These are phyloP conservation scores for Tremella yokohamensis DNA, from an alignment of 768 basidiomycete genomes.

Conservation along the genomic window DNA sequence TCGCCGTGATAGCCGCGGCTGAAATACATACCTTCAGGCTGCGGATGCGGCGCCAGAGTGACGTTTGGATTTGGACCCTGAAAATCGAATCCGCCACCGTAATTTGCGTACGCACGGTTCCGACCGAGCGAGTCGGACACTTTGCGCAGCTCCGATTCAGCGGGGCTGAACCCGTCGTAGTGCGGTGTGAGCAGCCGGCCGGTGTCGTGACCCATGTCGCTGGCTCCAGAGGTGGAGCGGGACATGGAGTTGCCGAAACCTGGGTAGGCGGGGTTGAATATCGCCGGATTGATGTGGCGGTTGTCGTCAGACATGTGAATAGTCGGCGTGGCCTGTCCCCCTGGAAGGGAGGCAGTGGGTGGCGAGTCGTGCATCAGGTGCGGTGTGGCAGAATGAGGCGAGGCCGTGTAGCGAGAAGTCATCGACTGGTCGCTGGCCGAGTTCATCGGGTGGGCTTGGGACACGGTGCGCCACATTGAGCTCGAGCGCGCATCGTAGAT, in stretches of 20 bases:
- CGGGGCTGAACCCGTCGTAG: slow-evolving; percentile 21
- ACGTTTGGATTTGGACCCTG: not conserved
- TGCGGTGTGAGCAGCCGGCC: slow-evolving; percentile 36
- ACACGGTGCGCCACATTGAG: slow-evolving; percentile 38
- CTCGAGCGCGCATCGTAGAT: slow-evolving; percentile 30
- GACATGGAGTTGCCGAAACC: slow-evolving; percentile 32
- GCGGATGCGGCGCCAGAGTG: slow-evolving; percentile 29
- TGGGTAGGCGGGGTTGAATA: slow-evolving; percentile 28
- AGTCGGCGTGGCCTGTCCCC: slow-evolving; percentile 1
- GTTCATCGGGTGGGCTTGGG: slow-evolving; percentile 41
- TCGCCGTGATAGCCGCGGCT: slow-evolving; percentile 14
- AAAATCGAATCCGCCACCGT: slow-evolving; percentile 5
- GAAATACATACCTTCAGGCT: slow-evolving; percentile 25
- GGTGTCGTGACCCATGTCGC: slow-evolving; percentile 22
- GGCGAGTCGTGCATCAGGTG: slow-evolving; percentile 14
- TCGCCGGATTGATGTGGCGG: slow-evolving; percentile 33
- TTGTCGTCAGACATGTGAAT: slow-evolving; percentile 8
- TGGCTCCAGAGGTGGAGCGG: slow-evolving; percentile 40
- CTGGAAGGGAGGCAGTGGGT: slow-evolving; percentile 21
- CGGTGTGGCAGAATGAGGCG: slow-evolving; percentile 30
- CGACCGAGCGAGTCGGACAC: slow-evolving; percentile 35
- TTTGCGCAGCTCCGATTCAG: slow-evolving; percentile 36
- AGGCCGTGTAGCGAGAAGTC: slow-evolving; percentile 40
- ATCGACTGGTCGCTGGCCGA: slow-evolving; percentile 39
- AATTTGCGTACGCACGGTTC: not conserved